Conservation (phyloP, 495 filamentous ascomycete genomes). For the Trichocladium uniseriatum region DNA sequence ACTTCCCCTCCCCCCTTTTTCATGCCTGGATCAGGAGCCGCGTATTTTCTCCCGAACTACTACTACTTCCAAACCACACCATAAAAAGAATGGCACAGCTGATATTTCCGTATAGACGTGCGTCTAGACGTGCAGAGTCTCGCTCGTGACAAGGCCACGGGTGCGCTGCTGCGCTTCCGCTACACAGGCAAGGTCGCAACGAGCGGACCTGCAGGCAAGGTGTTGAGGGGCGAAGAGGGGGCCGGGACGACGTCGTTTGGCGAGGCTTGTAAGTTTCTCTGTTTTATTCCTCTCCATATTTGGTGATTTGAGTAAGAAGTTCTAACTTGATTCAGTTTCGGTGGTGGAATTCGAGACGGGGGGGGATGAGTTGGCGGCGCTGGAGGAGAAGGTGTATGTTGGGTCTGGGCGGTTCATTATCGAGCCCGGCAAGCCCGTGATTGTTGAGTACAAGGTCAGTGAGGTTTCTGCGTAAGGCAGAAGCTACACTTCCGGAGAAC, state of each 20-base stretch:
- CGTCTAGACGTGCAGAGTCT: slow-evolving; percentile 45
- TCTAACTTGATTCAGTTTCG: slow-evolving; percentile 30
- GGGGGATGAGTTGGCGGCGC: slow-evolving; percentile 37
- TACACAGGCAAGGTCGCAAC: slow-evolving; percentile 43
- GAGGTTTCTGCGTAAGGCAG: slow-evolving; percentile 34
- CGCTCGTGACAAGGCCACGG: slow-evolving; percentile 31
- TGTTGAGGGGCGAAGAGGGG: slow-evolving; percentile 36
- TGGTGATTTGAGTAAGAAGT: too few relatives aligned
- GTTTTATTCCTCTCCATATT: not conserved
- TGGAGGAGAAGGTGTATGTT: slow-evolving; percentile 47
- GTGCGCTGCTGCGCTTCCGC: slow-evolving; percentile 36
- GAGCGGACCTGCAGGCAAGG: slow-evolving; percentile 28
- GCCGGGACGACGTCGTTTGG: slow-evolving; percentile 48
- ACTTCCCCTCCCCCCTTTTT: too few relatives aligned
- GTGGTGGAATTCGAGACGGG: slow-evolving; percentile 49
- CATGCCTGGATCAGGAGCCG: too few relatives aligned
- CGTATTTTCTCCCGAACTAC: too few relatives aligned
- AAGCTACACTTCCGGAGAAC: too few relatives aligned
- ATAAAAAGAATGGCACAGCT: too few relatives aligned
- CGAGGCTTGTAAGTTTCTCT: slow-evolving; percentile 42
- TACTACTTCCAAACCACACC: too few relatives aligned
- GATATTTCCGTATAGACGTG: slow-evolving; percentile 19
- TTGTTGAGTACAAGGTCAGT: slow-evolving; percentile 53
- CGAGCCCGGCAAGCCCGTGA: slow-evolving; percentile 42
- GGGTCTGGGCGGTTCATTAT: slow-evolving; percentile 46